These are phyloP conservation scores for Penicillium sp. DNA, from an alignment of 2,329 filamentous ascomycete species.

Conservation along the genomic window DNA sequence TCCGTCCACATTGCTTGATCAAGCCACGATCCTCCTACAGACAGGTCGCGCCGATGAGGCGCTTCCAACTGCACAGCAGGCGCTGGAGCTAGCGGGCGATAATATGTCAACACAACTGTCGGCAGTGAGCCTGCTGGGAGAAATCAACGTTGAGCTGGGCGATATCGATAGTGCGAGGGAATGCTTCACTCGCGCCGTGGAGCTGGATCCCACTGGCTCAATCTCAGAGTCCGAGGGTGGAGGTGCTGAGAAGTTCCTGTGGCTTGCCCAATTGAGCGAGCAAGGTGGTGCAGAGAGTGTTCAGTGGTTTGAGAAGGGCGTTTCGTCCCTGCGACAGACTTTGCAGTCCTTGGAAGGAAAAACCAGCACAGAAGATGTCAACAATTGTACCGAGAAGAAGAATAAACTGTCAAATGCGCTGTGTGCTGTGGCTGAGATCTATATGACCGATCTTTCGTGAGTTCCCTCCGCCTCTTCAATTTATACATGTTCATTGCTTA, in stretches of 20 bases:
- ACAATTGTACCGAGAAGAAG: slow-evolving; percentile 70
- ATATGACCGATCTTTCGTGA: slow-evolving; percentile 96
- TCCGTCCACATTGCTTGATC: slow-evolving; percentile 59
- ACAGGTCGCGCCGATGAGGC: slow-evolving; percentile 63
- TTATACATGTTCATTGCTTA: slow-evolving; percentile 13
- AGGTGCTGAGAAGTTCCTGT: slow-evolving; percentile 91
- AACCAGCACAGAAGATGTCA: slow-evolving; percentile 39
- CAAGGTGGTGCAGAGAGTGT: slow-evolving; percentile 65
- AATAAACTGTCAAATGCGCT: slow-evolving; percentile 86
- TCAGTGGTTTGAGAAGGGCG: slow-evolving; percentile 66
- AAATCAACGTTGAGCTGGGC: slow-evolving; percentile 81
- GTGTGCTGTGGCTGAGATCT: slow-evolving; percentile 92
- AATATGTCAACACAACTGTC: slow-evolving; percentile 50
- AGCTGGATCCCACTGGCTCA: slow-evolving; percentile 75
- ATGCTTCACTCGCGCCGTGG: slow-evolving; percentile 73
- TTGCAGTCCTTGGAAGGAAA: slow-evolving; percentile 67
- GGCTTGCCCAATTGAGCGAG: slow-evolving; percentile 85
- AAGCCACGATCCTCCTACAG: slow-evolving; percentile 61
- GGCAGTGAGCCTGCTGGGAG: slow-evolving; percentile 76
- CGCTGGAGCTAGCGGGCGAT: slow-evolving; percentile 46
- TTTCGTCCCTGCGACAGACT: slow-evolving; percentile 71
- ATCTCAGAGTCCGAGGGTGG: slow-evolving; percentile 74
- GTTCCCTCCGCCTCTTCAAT: slow-evolving; percentile 23
- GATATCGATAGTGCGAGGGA: slow-evolving; percentile 75
- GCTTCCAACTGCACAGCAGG: slow-evolving; percentile 58